Percentiles rank a stretch among this genome's conserved stretches.
These are phyloP conservation scores for Ceratobasidium sp. DNA, from an alignment of 1,284 basidiomycete genomes.

Conservation along the genomic window DNA sequence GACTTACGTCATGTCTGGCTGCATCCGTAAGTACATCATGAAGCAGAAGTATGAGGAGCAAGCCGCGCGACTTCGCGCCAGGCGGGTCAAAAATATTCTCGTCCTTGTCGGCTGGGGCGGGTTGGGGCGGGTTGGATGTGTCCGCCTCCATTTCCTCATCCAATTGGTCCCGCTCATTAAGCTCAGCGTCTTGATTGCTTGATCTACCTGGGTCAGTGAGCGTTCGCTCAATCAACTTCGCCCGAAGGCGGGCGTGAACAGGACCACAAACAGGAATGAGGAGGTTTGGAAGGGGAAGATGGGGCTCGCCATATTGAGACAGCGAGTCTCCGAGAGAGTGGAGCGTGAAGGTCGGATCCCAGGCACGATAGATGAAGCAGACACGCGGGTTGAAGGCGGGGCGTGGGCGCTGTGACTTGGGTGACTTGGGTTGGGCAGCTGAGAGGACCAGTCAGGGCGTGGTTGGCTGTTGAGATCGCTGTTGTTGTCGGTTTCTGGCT, in stretches of 20 bases:
- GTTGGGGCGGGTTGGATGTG: too few species aligned
- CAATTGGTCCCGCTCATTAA: too few species aligned
- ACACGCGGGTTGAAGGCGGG: neutral
- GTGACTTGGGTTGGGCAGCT: neutral
- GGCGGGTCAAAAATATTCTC: too few species aligned
- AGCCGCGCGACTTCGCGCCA: too few species aligned
- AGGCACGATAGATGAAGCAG: neutral
- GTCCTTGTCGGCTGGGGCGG: too few species aligned
- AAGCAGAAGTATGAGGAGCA: too few species aligned
- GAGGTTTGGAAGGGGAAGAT: neutral
- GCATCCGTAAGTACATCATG: too few species aligned
- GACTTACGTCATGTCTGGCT: too few species aligned
- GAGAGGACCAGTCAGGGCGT: neutral
- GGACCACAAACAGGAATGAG: neutral
- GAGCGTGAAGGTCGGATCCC: neutral
- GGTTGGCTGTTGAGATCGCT: too few species aligned
- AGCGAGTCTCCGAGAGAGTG: neutral
- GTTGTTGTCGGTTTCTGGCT: too few species aligned
- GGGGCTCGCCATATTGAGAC: neutral
- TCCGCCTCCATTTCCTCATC: too few species aligned
- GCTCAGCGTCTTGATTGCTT: too few species aligned
- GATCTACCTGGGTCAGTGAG: neutral
- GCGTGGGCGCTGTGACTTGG: neutral
- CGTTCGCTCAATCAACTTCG: neutral
- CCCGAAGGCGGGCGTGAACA: neutral